Evolutionary conservation across 2,329 filamentous ascomycete genomes (phyloP), one percentile per base, ranked within the genome.

Genomic region (Epichloe aotearoae): DNA sequence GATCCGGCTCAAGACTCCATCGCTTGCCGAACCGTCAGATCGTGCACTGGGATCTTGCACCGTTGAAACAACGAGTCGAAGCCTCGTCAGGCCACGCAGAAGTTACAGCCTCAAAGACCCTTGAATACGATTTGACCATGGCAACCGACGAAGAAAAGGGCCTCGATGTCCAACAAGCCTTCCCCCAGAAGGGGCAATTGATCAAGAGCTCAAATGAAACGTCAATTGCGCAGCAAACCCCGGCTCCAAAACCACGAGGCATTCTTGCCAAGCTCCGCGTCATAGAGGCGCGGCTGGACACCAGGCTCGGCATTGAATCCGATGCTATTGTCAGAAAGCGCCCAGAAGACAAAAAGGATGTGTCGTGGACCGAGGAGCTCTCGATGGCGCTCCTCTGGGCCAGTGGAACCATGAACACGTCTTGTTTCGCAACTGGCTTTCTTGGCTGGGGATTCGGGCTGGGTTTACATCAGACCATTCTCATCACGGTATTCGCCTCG

Each of bases 311-410:
- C 17, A 64, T 76, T 51, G 74, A 77, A 60, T 67, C 71, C 2
- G 62, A 73, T 46, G 71, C 69, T 42, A 68, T 75, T 44, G 61
- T 62, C 10, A 68, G 74, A 50, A 71, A 73, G 54, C 64, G 64
- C 5, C 68, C 73, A 36, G 69, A 73, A 58, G 67, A 73, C 41
- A 64, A 62, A 42, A 50, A 54, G 20, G 45, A 48, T 30, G 59
- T 61, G 10, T 53, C 59, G 11, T 68, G 64, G 64, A 63, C 61
- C 19, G 70, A 71, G 57, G 68, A 69, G 53, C 59, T 71, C 50
- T 66, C 67, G 51, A 77, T 77, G 74, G 73, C 72, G 11, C 59
- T 75, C 52, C 64, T 77, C 51, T 77, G 74, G 74, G 72, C 74
- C 19, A 71, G 67, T 43, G 70, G 68, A 10, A 75, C 72, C 1